phyloP scores from a whole-genome alignment of 2,329 filamentous ascomycete genomes.

The Lomentospora prolificans region DNA sequence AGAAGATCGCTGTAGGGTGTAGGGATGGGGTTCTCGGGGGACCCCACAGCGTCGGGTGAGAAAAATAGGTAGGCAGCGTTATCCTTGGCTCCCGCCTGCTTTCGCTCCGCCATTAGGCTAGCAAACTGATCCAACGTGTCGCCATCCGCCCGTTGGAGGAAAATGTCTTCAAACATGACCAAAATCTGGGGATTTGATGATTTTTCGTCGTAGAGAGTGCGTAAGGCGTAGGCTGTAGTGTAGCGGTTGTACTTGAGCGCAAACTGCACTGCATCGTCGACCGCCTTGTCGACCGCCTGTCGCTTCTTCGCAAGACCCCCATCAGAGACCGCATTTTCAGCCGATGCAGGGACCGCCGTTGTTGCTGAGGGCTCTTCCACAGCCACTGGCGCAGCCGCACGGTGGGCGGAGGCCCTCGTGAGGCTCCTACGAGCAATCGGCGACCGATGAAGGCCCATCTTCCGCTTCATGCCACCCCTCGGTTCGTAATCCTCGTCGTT shows the following conservation, averaged over 20 bases:
- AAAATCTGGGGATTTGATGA: slow-evolving; percentile 41
- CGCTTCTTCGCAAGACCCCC: slow-evolving; percentile 22
- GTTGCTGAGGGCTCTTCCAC: slow-evolving; percentile 7
- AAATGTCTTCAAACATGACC: slow-evolving; percentile 47
- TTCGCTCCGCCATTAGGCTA: slow-evolving; percentile 40
- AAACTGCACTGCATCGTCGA: slow-evolving; percentile 49
- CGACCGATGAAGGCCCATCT: background rate
- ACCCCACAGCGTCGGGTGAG: slow-evolving; percentile 10
- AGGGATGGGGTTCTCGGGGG: slow-evolving; percentile 33
- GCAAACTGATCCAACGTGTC: slow-evolving; percentile 42
- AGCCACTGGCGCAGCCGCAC: slow-evolving; percentile 9
- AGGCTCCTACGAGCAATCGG: slow-evolving; percentile 13
- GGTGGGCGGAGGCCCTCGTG: background rate
- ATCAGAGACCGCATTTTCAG: slow-evolving; percentile 8
- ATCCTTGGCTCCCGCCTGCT: slow-evolving; percentile 45
- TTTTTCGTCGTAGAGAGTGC: slow-evolving; percentile 50
- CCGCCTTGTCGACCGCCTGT: slow-evolving; percentile 37
- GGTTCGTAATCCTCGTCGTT: slow-evolving; percentile 7
- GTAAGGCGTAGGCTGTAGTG: slow-evolving; percentile 52
- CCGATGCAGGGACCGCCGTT: slow-evolving; percentile 11
- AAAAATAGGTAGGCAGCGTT: slow-evolving; percentile 25
- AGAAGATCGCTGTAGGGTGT: slow-evolving; percentile 41
- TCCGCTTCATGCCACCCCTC: slow-evolving; percentile 2
- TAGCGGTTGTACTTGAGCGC: slow-evolving; percentile 47
- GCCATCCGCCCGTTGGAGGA: slow-evolving; percentile 44